Percentiles rank a stretch among this genome's conserved stretches.
phyloP scores from a whole-genome alignment of 345 rosid genomes.

The Hirschfeldia incana region DNA sequence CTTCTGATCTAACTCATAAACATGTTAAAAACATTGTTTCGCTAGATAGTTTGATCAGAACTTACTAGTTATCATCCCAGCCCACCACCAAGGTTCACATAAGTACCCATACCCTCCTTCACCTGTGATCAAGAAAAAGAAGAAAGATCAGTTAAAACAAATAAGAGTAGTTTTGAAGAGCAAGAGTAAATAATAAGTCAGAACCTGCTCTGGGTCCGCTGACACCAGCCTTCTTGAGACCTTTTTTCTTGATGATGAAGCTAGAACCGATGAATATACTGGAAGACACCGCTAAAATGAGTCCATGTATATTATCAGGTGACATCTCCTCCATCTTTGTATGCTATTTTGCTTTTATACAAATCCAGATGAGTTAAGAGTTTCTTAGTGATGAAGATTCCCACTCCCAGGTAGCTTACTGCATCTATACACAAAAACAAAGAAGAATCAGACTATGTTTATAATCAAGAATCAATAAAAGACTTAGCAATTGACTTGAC shows the following conservation, averaged over 20 bases:
- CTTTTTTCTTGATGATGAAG: constrained; percentile 89
- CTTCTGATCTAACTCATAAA: not conserved
- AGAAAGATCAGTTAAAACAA: not conserved
- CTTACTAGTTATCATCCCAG: constrained; percentile 89
- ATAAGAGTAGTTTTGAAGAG: not conserved
- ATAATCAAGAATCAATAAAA: not conserved
- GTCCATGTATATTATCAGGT: constrained; percentile 69
- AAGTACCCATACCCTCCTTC: constrained; percentile 82
- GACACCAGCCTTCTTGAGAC: constrained; percentile 67
- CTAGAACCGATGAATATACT: constrained; percentile 93
- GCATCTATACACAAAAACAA: not conserved
- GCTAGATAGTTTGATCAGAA: constrained; percentile 7
- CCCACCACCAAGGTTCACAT: constrained; percentile 95
- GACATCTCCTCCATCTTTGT: constrained; percentile 49
- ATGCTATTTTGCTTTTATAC: constrained; percentile 10
- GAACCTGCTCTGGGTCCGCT: constrained; percentile 74
- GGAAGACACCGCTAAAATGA: constrained; percentile 78
- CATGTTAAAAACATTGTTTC: not conserved
- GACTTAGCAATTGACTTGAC: not conserved
- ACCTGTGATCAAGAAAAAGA: constrained; percentile 42
- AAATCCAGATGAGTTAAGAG: not conserved
- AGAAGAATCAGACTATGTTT: not conserved
- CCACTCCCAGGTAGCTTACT: constrained; percentile 6
- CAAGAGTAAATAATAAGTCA: not conserved
- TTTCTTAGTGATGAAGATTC: not conserved